Base-by-base conservation (phyloP, 2,329 filamentous ascomycete species). In the Epicoccum nigrum region DNA sequence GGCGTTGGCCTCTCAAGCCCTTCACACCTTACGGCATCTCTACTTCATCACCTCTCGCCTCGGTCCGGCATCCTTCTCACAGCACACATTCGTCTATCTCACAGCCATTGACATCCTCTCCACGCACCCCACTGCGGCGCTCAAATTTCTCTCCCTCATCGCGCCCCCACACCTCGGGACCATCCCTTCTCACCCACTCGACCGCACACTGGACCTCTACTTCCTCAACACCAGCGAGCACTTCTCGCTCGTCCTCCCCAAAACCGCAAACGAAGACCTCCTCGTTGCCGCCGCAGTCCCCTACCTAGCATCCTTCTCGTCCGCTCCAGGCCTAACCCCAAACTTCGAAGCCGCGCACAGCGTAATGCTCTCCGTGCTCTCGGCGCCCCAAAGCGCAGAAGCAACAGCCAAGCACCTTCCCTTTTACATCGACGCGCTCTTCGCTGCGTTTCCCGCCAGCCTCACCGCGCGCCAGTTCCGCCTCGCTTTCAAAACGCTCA, bases 341-440 rank as follows among this genome's bases (percentile, higher is more conserved):
- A 84, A 95, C n/a, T 96, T 95, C 63, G 92, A 97, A 73, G 86
- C 92, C 1, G 90, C 92, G 0, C 92, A 97, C 74, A 89, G 88
- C 58, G 84, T 92, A 33, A 83, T 90, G 59, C 83, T 97, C 5
- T 86, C 92, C 1, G 86, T 90, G 4, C 84, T 96, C 37, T 89
- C 89, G 0, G 88, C 89, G 43, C 90, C 92, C 0, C 86, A 89
- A 56, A 92, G 92, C 62, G 85, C 87, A 15, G 75, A 83, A 12
- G 63, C 95, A 17, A 86, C 90, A 13, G 82, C 86, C 7, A 81
- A 83, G 56, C 83, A 94, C 45, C 81, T 92, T 1, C 90, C 91
- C 0, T 90, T 90, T 66, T 96, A 97, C 73, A 86, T 95, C 57
- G 87, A 92, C 62, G 86, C 87, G 12, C 80, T 96, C 0, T 89